phyloP scores from a whole-genome alignment of 306 rosid species.

The Fragaria nilgerrensis region DNA sequence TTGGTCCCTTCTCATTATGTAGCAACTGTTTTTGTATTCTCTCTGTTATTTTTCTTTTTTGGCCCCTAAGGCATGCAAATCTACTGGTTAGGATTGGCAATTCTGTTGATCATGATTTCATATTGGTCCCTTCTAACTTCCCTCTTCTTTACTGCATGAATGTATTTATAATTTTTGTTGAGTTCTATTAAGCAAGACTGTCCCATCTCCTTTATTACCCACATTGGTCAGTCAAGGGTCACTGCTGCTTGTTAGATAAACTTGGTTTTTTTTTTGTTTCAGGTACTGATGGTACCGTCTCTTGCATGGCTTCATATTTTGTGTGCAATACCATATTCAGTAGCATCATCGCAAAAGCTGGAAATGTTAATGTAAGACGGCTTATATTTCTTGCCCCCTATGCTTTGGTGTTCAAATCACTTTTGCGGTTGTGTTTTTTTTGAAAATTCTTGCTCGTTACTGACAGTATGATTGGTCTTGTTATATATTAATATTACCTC shows the following conservation, averaged over 20 bases:
- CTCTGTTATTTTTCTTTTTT: neutral
- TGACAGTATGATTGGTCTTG: conserved; percentile 14
- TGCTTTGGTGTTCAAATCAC: conserved; percentile 6
- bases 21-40: neutral
- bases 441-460: neutral
- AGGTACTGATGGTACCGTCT: conserved; percentile 85
- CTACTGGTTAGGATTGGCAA: conserved; percentile 7
- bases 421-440: neutral
- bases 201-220: neutral
- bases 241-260: conserved; percentile 15
- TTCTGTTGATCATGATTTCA: conserved; percentile 1
- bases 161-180: neutral
- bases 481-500: neutral
- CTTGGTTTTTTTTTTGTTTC: conserved; percentile 24
- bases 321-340: conserved; percentile 76
- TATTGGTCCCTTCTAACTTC: neutral
- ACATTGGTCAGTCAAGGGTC: neutral
- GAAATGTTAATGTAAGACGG: conserved; percentile 66
- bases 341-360: conserved; percentile 74
- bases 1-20: conserved; percentile 4
- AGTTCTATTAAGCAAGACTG: neutral
- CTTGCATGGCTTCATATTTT: conserved; percentile 75
- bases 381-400: conserved; percentile 9
- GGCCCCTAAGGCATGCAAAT: conserved; percentile 1
- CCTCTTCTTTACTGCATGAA: conserved; percentile 4